Percentiles rank a stretch among this genome's conserved stretches.
Evolutionary conservation across 164 flowering plant species (phyloP).

Genomic region (Umbellularia californica): DNA sequence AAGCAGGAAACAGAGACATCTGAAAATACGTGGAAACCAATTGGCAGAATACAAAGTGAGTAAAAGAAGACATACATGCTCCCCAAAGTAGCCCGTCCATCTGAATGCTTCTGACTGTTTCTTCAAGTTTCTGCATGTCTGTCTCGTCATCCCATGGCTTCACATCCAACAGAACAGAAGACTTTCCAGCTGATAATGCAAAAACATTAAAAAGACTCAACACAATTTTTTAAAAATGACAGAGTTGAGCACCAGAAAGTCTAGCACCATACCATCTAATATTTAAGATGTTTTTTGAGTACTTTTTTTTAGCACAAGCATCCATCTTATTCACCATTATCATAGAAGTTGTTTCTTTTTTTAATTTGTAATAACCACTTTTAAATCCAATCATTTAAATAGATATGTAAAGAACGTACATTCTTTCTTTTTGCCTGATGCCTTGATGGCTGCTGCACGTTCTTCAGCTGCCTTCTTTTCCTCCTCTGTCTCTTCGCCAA

Average conservation of each 20-base stretch:
- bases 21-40: neutral
- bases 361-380: neutral
- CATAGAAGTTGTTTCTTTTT: too few relatives aligned
- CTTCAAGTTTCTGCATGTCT: conserved; percentile 89
- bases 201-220: neutral
- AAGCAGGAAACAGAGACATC: too few relatives aligned
- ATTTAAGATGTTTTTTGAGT: too few relatives aligned
- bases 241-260: neutral
- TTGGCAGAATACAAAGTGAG: neutral
- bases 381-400: neutral
- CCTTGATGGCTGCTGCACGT: conserved; percentile 77
- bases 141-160: conserved; percentile 98
- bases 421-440: conserved; percentile 87
- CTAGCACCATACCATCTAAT: neutral
- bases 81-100: conserved; percentile 58
- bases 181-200: conserved; percentile 70
- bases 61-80: conserved; percentile 11
- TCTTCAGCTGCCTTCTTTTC: conserved; percentile 96
- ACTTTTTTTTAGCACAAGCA: too few relatives aligned
- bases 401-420: conserved; percentile 35
- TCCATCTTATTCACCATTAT: too few relatives aligned
- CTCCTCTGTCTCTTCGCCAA: conserved; percentile 98
- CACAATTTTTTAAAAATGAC: neutral
- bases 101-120: conserved; percentile 62
- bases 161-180: conserved; percentile 79